These are phyloP conservation scores for Rugonectria rugulosa DNA, from an alignment of 2,329 filamentous ascomycete species.

Conservation along the genomic window DNA sequence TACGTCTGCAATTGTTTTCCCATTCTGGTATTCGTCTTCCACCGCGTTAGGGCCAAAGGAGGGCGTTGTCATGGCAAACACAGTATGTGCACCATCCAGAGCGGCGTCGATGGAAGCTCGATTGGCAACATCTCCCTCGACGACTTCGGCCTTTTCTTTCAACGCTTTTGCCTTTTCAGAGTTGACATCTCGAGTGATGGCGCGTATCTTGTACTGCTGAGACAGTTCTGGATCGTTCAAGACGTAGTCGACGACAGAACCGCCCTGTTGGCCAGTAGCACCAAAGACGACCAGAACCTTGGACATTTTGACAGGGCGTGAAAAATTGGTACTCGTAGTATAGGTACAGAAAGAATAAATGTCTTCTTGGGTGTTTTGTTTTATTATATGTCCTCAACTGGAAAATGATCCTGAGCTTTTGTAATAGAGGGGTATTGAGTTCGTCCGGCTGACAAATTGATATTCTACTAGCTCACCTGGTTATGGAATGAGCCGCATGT, in stretches of 20 bases:
- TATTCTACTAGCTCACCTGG: too few species aligned
- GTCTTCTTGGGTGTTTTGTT: too few species aligned
- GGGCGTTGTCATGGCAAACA: slow-evolving; percentile 57
- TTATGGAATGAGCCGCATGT: too few species aligned
- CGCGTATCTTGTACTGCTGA: slow-evolving; percentile 56
- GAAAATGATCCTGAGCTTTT: too few species aligned
- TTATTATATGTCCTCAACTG: too few species aligned
- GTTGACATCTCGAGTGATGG: slow-evolving; percentile 55
- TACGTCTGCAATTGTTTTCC: slow-evolving; percentile 50
- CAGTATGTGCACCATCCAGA: slow-evolving; percentile 53
- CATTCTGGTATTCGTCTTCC: slow-evolving; percentile 46
- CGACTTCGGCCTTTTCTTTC: slow-evolving; percentile 42
- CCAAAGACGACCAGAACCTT: slow-evolving; percentile 56
- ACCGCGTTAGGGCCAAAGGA: slow-evolving; percentile 44
- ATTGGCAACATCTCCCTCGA: slow-evolving; percentile 51
- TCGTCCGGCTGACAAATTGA: too few species aligned
- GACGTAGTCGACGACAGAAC: slow-evolving; percentile 54
- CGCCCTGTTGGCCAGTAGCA: slow-evolving; percentile 61
- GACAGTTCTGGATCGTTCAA: slow-evolving; percentile 54
- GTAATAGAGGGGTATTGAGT: too few species aligned
- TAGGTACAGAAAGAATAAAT: too few species aligned
- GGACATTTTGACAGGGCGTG: slow-evolving; percentile 39
- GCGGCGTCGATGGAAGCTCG: slow-evolving; percentile 49
- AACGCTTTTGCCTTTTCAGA: slow-evolving; percentile 44
- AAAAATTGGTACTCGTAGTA: too few species aligned